phyloP scores from a whole-genome alignment of 306 rosid species.

The Styphnolobium japonicum region DNA sequence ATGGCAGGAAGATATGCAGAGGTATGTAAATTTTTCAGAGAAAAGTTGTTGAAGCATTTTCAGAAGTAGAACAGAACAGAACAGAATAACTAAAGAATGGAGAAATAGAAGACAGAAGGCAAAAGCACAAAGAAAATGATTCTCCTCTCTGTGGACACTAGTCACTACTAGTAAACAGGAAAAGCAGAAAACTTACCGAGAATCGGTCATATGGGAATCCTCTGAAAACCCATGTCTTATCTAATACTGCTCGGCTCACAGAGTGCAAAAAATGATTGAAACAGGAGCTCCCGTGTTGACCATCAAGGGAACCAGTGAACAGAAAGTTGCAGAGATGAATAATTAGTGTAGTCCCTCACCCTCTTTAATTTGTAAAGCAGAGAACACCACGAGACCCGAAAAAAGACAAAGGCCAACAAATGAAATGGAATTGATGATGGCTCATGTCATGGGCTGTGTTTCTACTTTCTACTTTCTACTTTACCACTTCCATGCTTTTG shows the following conservation, averaged over 20 bases:
- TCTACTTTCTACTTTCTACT: constrained; percentile 42
- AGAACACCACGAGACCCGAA: constrained; percentile 35
- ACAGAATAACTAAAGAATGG: no score
- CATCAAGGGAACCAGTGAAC: constrained; percentile 72
- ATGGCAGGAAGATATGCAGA: constrained; percentile 24
- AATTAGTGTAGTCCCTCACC: constrained; percentile 40
- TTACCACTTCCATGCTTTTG: constrained; percentile 43
- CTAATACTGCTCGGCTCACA: constrained; percentile 32
- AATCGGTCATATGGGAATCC: constrained; percentile 26
- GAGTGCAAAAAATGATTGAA: constrained; percentile 51
- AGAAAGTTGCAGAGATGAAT: constrained; percentile 47
- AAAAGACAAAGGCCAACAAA: constrained; percentile 17
- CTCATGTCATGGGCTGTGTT: constrained; percentile 48
- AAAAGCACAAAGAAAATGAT: constrained; percentile 14
- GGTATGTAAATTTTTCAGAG: background rate
- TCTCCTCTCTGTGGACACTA: constrained; percentile 4
- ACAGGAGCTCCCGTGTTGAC: constrained; percentile 59
- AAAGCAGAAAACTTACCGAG: constrained; percentile 39
- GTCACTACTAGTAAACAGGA: constrained; percentile 7
- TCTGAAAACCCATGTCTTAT: constrained; percentile 41
- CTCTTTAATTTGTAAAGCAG: constrained; percentile 43
- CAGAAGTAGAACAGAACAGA: no score
- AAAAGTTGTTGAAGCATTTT: constrained; percentile 22
- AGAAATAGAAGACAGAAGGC: no score
- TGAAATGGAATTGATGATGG: constrained; percentile 28